A percentile compares a stretch with the other conserved stretches of the same genome.
Evolutionary conservation across 306 rosid species (phyloP).

Genomic region (Alnus rubra): DNA sequence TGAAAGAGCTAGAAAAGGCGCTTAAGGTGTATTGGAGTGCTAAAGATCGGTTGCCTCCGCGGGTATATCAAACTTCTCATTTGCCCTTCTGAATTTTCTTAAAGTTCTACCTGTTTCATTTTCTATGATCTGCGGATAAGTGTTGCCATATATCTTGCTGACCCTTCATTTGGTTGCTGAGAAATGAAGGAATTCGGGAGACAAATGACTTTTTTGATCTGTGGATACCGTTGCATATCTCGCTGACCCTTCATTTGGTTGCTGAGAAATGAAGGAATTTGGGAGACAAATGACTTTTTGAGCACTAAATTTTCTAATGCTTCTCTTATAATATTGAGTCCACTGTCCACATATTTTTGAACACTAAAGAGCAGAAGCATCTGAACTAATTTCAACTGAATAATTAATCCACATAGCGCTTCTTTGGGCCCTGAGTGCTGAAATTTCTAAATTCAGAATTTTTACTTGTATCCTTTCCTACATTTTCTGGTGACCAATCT

Average conservation of each 20-base stretch:
- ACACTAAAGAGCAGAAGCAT: too few relatives aligned
- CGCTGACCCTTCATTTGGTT: neutral
- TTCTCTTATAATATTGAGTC: neutral
- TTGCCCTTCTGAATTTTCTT: neutral
- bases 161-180: neutral
- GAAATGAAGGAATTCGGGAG: neutral
- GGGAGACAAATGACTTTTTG: neutral
- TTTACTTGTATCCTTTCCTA: neutral
- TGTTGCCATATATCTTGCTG: neutral
- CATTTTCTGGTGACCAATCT: neutral
- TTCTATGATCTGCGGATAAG: neutral
- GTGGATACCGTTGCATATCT: neutral
- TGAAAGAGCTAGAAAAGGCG: slow-evolving; percentile 94
- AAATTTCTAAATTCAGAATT: neutral
- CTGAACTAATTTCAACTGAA: neutral
- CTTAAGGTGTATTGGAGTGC: slow-evolving; percentile 76
- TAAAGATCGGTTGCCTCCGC: slow-evolving; percentile 84
- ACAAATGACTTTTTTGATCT: neutral
- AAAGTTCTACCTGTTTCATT: slow-evolving; percentile 5
- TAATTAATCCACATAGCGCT: neutral
- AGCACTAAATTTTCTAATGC: neutral
- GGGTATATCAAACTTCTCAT: slow-evolving; percentile 52
- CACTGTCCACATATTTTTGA: too few relatives aligned
- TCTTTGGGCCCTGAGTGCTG: neutral
- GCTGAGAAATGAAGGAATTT: neutral